phyloP scores from a whole-genome alignment of 495 filamentous ascomycete genomes.

The Tuber indicum region DNA sequence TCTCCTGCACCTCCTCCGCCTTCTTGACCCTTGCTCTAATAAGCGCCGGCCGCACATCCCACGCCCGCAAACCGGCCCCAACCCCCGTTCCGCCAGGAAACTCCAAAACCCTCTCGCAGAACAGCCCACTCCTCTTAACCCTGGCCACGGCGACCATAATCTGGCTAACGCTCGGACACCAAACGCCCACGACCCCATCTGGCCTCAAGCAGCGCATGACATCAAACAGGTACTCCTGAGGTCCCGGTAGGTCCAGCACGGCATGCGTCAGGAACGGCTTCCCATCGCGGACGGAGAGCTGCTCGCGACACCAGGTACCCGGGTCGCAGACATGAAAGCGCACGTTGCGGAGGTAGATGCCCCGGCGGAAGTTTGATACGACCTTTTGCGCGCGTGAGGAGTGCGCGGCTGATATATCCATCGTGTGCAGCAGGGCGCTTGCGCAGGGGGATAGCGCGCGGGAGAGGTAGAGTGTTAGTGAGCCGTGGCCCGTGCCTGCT shows the following conservation, averaged over 20 bases:
- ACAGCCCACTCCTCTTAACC: constrained; percentile 50
- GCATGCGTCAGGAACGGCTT: constrained; percentile 60
- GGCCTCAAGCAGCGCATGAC: constrained; percentile 53
- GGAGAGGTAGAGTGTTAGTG: constrained; percentile 64
- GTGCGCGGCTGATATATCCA: constrained; percentile 57
- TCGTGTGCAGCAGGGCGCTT: constrained; percentile 60
- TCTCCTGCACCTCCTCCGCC: neutral
- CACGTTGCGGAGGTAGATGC: constrained; percentile 59
- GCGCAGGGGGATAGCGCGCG: constrained; percentile 54
- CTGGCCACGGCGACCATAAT: constrained; percentile 56
- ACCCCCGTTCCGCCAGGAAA: constrained; percentile 50
- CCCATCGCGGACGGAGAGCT: constrained; percentile 44
- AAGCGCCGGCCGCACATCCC: constrained; percentile 55
- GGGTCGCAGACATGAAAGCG: constrained; percentile 67
- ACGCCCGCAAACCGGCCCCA: constrained; percentile 53
- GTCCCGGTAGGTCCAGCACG: constrained; percentile 63
- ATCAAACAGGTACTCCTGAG: constrained; percentile 54
- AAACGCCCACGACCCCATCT: constrained; percentile 60
- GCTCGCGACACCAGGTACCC: constrained; percentile 54
- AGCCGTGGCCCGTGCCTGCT: constrained; percentile 73
- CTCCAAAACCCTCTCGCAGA: constrained; percentile 60
- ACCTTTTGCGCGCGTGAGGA: constrained; percentile 56
- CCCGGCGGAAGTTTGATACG: constrained; percentile 59
- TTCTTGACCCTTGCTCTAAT: constrained; percentile 45
- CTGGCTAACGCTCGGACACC: constrained; percentile 71